Base-by-base conservation (phyloP, 2,329 filamentous ascomycete genomes). In the Alternaria gaisen region DNA sequence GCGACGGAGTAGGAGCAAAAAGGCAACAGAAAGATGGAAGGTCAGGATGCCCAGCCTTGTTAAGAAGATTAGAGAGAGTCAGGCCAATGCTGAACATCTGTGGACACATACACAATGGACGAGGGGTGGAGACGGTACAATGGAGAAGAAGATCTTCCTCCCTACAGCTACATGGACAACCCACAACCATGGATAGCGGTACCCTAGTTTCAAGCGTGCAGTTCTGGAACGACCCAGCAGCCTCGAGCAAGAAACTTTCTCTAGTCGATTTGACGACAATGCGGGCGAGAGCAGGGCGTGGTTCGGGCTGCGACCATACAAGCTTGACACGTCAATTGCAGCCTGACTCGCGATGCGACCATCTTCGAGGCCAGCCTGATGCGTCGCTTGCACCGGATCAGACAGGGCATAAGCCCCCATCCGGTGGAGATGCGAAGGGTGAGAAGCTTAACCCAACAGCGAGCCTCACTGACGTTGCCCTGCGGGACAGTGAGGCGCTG, bases 61-160 rank as follows among this genome's bases (percentile, higher is more conserved):
- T 84, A 9, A 79, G 81, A 53, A 83, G 84, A 0, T 78, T 93
- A 24, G 86, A 85, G 83, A 80, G 84, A 6, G 84, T 90, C 3
- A 82, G 88, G 40, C 91, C 91, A 5, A 80, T 82, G 55, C 79
- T 93, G 50, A 86, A 87, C 20, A 82, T 93, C 18, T 93, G 88
- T 70, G 91, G 91, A 1, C 91, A 93, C 75, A 85, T 92, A 30
- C 90, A 93, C 74, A 86, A 88, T 63, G 88, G 84, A 4, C 81
- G 91, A 65, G 91, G 90, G 12, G 87, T 83, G 10, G 83, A 89
- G 70, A 80, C 86, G 26, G 83, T 93, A 32, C 77, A 75, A 22
- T 93, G 91, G 91, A 55, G 52, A 90, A 82, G 52, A 56, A 20
- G 56, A 46, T 26, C 32, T n/a, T 22, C 14, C 38, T 5, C 36